Evolutionary conservation across 176 grass and related monocot genomes (phyloP), one percentile per base, ranked within the genome.

Genomic region (Paspalum vaginatum): DNA sequence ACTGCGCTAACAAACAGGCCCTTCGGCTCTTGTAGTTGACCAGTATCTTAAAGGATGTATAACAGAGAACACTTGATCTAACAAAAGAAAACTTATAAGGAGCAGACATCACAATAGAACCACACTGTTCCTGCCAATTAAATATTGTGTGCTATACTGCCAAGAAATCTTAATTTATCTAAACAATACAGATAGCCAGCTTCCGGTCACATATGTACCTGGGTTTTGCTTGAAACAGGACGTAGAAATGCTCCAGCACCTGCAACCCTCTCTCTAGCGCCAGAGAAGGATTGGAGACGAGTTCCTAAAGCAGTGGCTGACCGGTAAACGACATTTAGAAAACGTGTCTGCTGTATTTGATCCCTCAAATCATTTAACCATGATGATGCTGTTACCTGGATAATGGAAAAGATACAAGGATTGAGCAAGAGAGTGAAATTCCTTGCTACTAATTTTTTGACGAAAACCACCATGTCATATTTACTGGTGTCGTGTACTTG

Each of bases 291-390:
- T 53, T 91, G 89, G 74, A 97, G 52, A 43, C 68, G 89, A 69
- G 94, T 90, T 75, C 94, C 94, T 58, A 97, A 83, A 61, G 94
- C 94, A 87, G 91, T 92, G n/a, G 94, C 95, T 55, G 96, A 98
- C 13, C 90, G 90, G 79, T 98, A 98, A 76, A 98, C 84, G n/a
- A 89, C 96, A 84, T 95, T 98, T 65, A 98, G 87, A 68, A 98
- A 85, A 65, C 92, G 90, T 25, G 96, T 98, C 75, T 86, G 92
- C 68, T 98, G 92, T 79, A 98, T 80, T 85, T 95, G 92, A 89
- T 98, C 96, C 82, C 92, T 91, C 75, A 98, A 64, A 89, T 98
- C 96, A 89, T 98, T 98, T 88, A 98, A 86, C 96, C 96, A 98
- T 46, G 96, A 98, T 32, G 96, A 98, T 77, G 96, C 92, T 52